Evolutionary conservation across 2,329 filamentous ascomycete species (phyloP), one percentile per base, ranked within the genome.

Genomic region (Neofusicoccum umdonicola): DNA sequence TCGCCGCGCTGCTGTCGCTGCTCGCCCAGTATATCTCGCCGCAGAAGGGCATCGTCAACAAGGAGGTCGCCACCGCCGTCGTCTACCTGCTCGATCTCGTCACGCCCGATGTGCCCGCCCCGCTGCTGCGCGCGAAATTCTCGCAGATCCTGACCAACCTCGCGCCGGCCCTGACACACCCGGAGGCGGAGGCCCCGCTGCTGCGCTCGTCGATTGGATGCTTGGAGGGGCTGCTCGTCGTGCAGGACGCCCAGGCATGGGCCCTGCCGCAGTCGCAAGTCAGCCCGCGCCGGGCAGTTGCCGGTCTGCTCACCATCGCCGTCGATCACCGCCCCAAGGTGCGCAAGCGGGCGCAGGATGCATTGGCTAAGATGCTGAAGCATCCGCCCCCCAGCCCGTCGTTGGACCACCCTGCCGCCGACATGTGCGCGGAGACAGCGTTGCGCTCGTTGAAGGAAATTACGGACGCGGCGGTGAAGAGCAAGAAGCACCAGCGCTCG

Each of bases 61-160:
- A 91, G 76, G 92, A 96, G 68, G 83, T 96, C 66, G 90, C 91
- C 37, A 88, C 90, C 22, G 91, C 94, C 2, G 90, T 96, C 69
- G 90, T 99, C 71, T 99, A 99, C 79, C 88, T 99, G 15, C 92
- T 99, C 81, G 94, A 99, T 79, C 83, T 96, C 69, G 87, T 97
- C 71, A 95, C 93, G 15, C 90, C 91, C 66, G 91, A 89, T 79
- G 88, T 93, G 67, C 92, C 95, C 63, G 86, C 91, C 67, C 87
- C 93, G 66, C 88, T 99, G 66, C 89, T 99, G 65, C 91, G 93
- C 73, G 90, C 92, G 69, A 97, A 98, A 78, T 99, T 99, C 81
- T 90, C 91, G 34, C 91, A 96, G 78, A 97, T 99, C 72, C 88
- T 99, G 66, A 88, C 89, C 37, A 88, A 90, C 67, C 86, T 99